A percentile compares a stretch with the other conserved stretches of the same genome.
Conservation (phyloP, 495 filamentous ascomycete genomes). For the Penicillium roqueforti region DNA sequence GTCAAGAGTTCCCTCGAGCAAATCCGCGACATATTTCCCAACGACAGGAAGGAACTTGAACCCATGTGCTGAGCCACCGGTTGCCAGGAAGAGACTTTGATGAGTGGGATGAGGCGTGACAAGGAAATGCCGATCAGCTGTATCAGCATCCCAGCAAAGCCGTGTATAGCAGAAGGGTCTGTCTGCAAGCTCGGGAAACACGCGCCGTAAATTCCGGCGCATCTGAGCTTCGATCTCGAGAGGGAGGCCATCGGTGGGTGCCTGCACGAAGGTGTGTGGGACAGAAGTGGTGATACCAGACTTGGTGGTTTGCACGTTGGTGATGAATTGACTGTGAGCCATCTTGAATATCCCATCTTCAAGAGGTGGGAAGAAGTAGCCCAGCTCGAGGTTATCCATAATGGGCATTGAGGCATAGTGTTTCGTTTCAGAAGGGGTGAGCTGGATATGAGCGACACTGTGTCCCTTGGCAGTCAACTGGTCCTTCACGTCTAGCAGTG, state of each 20-base stretch:
- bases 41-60: constrained; percentile 59
- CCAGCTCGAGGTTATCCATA: constrained; percentile 20
- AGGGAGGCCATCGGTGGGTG: constrained; percentile 13
- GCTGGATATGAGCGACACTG: constrained; percentile 25
- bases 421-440: constrained; percentile 19
- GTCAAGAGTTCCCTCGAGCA: constrained; percentile 33
- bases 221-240: constrained; percentile 21
- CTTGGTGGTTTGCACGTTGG: constrained; percentile 12
- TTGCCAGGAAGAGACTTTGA: constrained; percentile 43
- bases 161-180: constrained; percentile 20
- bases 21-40: constrained; percentile 52
- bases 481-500: constrained; percentile 30
- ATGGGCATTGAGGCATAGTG: constrained; percentile 14
- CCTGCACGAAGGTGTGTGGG: constrained; percentile 16
- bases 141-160: constrained; percentile 33
- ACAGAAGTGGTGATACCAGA: constrained; percentile 17
- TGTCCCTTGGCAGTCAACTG: constrained; percentile 29
- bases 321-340: constrained; percentile 26
- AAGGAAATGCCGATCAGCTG: constrained; percentile 48
- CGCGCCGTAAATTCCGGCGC: constrained; percentile 16
- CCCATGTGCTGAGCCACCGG: constrained; percentile 45
- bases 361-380: constrained; percentile 30
- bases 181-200: constrained; percentile 21
- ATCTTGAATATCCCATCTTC: constrained; percentile 33
- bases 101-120: constrained; percentile 43